A percentile compares a stretch with the other conserved stretches of the same genome.
phyloP scores from a whole-genome alignment of 352 stramenopile species.

The Aphanomyces cochlioides region DNA sequence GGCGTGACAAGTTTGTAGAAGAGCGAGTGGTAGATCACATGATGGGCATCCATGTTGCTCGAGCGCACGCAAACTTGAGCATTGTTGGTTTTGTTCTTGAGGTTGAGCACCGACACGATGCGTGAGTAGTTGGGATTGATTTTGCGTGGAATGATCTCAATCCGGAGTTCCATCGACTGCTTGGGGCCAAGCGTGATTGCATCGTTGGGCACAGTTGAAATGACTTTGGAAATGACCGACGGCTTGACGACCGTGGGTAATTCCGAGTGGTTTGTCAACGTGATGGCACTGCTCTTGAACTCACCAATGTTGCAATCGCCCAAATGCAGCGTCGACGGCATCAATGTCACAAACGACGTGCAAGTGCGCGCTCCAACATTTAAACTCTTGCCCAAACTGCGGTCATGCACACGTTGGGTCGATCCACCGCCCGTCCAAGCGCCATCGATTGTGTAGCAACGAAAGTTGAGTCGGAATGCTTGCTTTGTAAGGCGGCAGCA shows the following conservation, averaged over 20 bases:
- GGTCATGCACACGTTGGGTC: constrained; percentile 80
- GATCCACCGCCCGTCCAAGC: constrained; percentile 65
- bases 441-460: constrained; percentile 82
- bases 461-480: constrained; percentile 83
- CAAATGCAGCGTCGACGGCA: constrained; percentile 78
- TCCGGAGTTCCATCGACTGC: constrained; percentile 82
- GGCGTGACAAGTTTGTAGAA: constrained; percentile 88
- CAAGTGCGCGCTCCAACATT: constrained; percentile 81
- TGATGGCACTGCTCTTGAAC: constrained; percentile 79
- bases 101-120: constrained; percentile 82
- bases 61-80: constrained; percentile 83
- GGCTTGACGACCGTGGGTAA: constrained; percentile 82
- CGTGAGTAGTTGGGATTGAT: constrained; percentile 87
- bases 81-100: constrained; percentile 84
- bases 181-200: constrained; percentile 83
- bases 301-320: constrained; percentile 89
- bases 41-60: constrained; percentile 88
- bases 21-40: constrained; percentile 88
- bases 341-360: constrained; percentile 82
- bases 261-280: constrained; percentile 87
- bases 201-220: constrained; percentile 85
- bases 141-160: constrained; percentile 87
- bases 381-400: constrained; percentile 80
- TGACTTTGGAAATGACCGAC: constrained; percentile 85
- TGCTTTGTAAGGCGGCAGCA: constrained; percentile 77